These are phyloP conservation scores for Comarum palustre DNA, from an alignment of 306 rosid species.

Conservation along the genomic window DNA sequence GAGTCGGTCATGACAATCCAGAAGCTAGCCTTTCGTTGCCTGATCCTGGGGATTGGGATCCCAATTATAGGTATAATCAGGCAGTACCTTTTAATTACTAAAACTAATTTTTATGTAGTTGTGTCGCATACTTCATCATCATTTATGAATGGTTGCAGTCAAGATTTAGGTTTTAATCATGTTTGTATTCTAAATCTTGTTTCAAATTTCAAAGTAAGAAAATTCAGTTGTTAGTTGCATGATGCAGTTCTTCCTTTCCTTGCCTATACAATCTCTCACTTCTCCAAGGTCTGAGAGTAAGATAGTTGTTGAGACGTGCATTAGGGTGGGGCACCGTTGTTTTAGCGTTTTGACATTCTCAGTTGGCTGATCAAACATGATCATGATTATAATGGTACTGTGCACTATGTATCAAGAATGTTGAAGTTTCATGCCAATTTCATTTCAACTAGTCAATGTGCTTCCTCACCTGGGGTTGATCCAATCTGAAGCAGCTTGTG, in stretches of 20 bases:
- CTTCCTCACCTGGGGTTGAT: not conserved
- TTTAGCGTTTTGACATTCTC: not conserved
- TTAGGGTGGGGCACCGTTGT: not conserved
- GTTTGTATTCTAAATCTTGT: not conserved
- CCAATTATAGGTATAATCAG: conserved; percentile 73
- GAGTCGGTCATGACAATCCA: conserved; percentile 48
- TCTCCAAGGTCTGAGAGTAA: not conserved
- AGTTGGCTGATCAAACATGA: not conserved
- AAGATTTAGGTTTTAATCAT: conserved; percentile 19
- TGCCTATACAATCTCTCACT: not conserved
- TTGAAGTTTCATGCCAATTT: conserved; percentile 4
- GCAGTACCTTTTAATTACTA: conserved; percentile 19
- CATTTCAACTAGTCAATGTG: not conserved
- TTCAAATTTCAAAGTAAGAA: not conserved
- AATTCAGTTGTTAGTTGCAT: not conserved
- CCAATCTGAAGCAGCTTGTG: not conserved
- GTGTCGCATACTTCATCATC: conserved; percentile 13
- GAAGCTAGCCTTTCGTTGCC: conserved; percentile 64
- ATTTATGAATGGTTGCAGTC: conserved; percentile 4
- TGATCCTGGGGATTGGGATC: conserved; percentile 99
- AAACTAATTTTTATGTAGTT: not conserved
- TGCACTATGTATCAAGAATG: not conserved
- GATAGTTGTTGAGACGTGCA: not conserved
- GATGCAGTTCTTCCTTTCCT: not conserved
- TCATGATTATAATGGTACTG: not conserved